Conservation (phyloP, 257 asterid genomes). For the Marsdenia floribunda region DNA sequence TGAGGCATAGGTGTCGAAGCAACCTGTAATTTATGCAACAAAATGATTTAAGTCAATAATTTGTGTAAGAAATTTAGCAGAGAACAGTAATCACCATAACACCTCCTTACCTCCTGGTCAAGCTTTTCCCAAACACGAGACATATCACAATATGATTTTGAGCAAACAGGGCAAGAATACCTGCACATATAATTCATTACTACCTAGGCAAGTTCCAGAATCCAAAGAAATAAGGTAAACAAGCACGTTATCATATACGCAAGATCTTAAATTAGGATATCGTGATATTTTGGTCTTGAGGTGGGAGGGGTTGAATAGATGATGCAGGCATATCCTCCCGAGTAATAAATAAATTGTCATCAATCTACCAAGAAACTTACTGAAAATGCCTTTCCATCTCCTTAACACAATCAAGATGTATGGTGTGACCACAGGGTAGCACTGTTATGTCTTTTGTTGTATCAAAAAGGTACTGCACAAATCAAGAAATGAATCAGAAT, state of each 20-base stretch:
- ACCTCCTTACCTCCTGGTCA: conserved; percentile 43
- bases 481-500: conserved; percentile 3
- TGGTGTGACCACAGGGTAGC: conserved; percentile 58
- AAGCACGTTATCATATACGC: not conserved
- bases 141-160: conserved; percentile 63
- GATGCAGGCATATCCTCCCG: not conserved
- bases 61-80: not conserved
- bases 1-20: conserved; percentile 57
- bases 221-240: not conserved
- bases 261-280: not conserved
- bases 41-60: not conserved
- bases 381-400: conserved; percentile 58
- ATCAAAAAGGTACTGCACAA: conserved; percentile 51
- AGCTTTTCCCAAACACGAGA: conserved; percentile 54
- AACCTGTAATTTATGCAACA: conserved; percentile 32
- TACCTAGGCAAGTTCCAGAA: not conserved
- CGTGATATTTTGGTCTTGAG: not conserved
- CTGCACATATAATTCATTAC: conserved; percentile 25
- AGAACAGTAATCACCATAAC: not conserved
- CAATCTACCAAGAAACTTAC: conserved; percentile 28
- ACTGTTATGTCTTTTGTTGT: conserved; percentile 51
- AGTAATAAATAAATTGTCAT: not conserved
- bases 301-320: not conserved
- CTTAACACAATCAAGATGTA: conserved; percentile 54
- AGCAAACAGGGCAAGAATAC: conserved; percentile 68